Evolutionary conservation across 2,329 filamentous ascomycete species (phyloP).

Genomic region (Penicillium vulpinum): DNA sequence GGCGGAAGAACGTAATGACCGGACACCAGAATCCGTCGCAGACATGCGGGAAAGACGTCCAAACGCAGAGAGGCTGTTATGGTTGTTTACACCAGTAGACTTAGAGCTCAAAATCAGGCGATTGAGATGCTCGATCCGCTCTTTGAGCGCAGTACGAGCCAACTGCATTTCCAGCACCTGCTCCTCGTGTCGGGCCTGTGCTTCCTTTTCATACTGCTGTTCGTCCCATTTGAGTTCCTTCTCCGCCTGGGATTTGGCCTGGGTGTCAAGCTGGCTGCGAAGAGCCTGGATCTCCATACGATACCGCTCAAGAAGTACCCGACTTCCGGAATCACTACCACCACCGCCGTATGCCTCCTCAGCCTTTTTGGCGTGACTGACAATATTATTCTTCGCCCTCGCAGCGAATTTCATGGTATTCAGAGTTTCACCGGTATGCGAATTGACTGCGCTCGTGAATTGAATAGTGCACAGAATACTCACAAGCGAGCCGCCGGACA

Average conservation of each 20-base stretch:
- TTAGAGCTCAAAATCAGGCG: slow-evolving; percentile 93
- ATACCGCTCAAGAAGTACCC: slow-evolving; percentile 88
- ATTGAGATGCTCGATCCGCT: slow-evolving; percentile 96
- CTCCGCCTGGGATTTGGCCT: slow-evolving; percentile 67
- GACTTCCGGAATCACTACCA: slow-evolving; percentile 76
- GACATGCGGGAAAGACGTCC: slow-evolving; percentile 65
- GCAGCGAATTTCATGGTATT: slow-evolving; percentile 98
- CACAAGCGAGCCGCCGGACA: slow-evolving; percentile 91
- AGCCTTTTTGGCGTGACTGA: slow-evolving; percentile 93
- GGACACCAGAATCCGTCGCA: slow-evolving; percentile 40
- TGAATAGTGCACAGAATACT: slow-evolving; percentile 98
- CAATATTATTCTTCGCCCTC: slow-evolving; percentile 94
- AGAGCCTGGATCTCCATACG: slow-evolving; percentile 88
- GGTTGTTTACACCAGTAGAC: slow-evolving; percentile 86
- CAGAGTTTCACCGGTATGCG: slow-evolving; percentile 81
- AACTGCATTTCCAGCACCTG: slow-evolving; percentile 99
- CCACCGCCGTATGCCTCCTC: slow-evolving; percentile 80
- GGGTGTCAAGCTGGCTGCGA: slow-evolving; percentile 75
- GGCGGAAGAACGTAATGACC: slow-evolving; percentile 68
- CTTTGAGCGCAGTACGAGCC: slow-evolving; percentile 90
- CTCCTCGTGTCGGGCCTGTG: slow-evolving; percentile 85
- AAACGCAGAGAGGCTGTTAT: slow-evolving; percentile 69
- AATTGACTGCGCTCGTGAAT: slow-evolving; percentile 71
- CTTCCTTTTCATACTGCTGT: slow-evolving; percentile 77
- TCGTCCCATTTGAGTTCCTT: slow-evolving; percentile 65